A percentile compares a stretch with the other conserved stretches of the same genome.
Conservation (phyloP, 2,329 filamentous ascomycete genomes). For the Madurella mycetomatis region DNA sequence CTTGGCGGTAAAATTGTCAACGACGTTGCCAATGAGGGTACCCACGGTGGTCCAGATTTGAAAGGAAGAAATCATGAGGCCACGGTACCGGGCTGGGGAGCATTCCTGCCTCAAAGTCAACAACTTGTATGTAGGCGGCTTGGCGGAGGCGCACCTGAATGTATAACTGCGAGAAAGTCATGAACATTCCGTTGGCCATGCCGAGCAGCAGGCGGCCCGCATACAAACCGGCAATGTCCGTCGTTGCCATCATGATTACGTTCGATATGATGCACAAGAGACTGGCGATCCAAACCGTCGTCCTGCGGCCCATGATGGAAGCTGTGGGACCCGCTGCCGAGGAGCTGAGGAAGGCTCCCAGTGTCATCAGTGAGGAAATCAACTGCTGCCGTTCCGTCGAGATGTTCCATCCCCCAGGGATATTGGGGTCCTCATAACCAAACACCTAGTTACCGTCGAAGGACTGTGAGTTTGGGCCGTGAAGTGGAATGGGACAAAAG, state of each 20-base stretch:
- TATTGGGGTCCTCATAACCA: conserved; percentile 32
- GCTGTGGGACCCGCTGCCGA: conserved; percentile 38
- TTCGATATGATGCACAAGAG: conserved; percentile 47
- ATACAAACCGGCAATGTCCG: conserved; percentile 48
- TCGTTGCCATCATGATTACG: conserved; percentile 53
- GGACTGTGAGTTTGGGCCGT: neutral
- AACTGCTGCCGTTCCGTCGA: conserved; percentile 40
- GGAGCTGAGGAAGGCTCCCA: conserved; percentile 42
- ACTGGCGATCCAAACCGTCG: conserved; percentile 43
- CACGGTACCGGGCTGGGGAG: conserved; percentile 26
- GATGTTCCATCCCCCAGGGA: conserved; percentile 41
- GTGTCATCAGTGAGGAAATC: conserved; percentile 43
- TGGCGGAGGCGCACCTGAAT: conserved; percentile 25
- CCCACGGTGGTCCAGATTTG: conserved; percentile 29
- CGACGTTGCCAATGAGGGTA: conserved; percentile 40
- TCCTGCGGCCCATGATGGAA: conserved; percentile 29
- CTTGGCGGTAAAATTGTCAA: conserved; percentile 44
- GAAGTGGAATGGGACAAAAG: neutral
- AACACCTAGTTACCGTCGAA: conserved; percentile 32
- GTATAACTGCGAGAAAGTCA: conserved; percentile 43
- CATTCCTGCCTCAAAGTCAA: conserved; percentile 16
- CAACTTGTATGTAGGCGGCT: neutral
- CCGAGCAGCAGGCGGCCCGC: conserved; percentile 51
- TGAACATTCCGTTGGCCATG: conserved; percentile 51
- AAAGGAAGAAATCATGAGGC: conserved; percentile 35